Evolutionary conservation across 495 filamentous ascomycete species (phyloP).

Genomic region (Geoglossum glabrum): DNA sequence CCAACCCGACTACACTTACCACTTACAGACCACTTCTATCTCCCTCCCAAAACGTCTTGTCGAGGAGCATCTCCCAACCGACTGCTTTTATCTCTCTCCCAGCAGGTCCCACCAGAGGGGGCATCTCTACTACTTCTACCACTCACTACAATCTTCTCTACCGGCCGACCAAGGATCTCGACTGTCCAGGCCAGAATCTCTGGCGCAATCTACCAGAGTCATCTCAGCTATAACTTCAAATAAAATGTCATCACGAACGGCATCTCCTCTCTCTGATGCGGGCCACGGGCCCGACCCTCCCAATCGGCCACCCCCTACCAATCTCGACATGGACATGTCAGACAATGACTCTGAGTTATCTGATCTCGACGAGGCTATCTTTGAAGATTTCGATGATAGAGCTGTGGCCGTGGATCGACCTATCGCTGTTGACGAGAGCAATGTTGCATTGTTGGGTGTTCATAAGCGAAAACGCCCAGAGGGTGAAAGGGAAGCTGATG

Average conservation of each 20-base stretch:
- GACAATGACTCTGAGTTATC: slow-evolving; percentile 77
- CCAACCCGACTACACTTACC: too few relatives aligned
- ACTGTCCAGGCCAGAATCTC: too few relatives aligned
- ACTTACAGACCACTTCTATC: background rate
- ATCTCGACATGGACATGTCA: slow-evolving; percentile 23
- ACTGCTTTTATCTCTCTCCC: too few relatives aligned
- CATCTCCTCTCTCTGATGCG: slow-evolving; percentile 21
- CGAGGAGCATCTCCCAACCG: too few relatives aligned
- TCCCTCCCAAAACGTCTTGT: too few relatives aligned
- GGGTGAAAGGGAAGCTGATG: slow-evolving; percentile 32
- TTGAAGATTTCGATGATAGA: slow-evolving; percentile 73
- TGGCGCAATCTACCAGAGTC: too few relatives aligned
- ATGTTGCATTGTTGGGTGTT: slow-evolving; percentile 45
- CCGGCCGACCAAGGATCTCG: too few relatives aligned
- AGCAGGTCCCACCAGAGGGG: too few relatives aligned
- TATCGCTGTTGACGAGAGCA: slow-evolving; percentile 74
- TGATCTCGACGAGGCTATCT: slow-evolving; percentile 87
- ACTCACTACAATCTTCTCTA: too few relatives aligned
- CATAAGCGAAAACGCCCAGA: slow-evolving; percentile 65
- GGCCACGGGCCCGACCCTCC: slow-evolving; percentile 23
- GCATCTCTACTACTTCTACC: too few relatives aligned
- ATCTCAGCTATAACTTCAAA: too few relatives aligned
- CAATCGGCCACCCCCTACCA: slow-evolving; percentile 12
- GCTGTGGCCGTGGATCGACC: slow-evolving; percentile 55
- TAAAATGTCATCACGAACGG: slow-evolving; percentile 9